A percentile compares a stretch with the other conserved stretches of the same genome.
Evolutionary conservation across 2,329 filamentous ascomycete species (phyloP).

Genomic region (Diaporthe sp.): DNA sequence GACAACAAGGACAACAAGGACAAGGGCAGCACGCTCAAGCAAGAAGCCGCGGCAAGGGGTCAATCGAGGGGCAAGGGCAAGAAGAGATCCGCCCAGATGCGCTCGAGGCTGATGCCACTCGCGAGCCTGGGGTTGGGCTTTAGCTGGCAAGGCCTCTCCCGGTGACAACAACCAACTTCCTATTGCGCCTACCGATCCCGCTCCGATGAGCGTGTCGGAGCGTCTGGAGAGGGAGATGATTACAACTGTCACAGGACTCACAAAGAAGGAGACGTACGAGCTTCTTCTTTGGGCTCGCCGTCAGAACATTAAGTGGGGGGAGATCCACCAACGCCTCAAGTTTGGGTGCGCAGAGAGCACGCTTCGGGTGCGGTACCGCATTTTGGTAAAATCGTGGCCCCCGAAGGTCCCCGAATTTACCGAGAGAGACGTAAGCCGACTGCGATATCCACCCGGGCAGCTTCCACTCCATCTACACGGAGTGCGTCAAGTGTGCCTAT

Average conservation of each 20-base stretch:
- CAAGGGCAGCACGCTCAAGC: too few relatives aligned
- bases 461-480: too few relatives aligned
- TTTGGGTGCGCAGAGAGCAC: neutral
- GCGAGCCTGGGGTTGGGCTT: too few relatives aligned
- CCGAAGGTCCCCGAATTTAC: neutral
- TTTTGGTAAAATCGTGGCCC: rapidly evolving
- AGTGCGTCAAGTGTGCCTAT: too few relatives aligned
- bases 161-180: too few relatives aligned
- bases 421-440: conserved; percentile 1
- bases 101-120: too few relatives aligned
- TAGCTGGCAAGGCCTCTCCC: too few relatives aligned
- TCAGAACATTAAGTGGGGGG: neutral
- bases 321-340: neutral
- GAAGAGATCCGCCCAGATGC: too few relatives aligned
- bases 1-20: conserved; percentile 56
- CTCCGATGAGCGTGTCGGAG: neutral
- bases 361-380: neutral
- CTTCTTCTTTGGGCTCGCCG: neutral
- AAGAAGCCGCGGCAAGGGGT: too few relatives aligned
- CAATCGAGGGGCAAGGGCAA: too few relatives aligned
- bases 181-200: neutral
- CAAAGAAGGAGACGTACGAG: neutral
- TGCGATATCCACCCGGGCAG: too few relatives aligned
- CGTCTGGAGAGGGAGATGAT: neutral
- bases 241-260: neutral